Base-by-base conservation (phyloP, 2,329 filamentous ascomycete species). In the Fusarium udum region DNA sequence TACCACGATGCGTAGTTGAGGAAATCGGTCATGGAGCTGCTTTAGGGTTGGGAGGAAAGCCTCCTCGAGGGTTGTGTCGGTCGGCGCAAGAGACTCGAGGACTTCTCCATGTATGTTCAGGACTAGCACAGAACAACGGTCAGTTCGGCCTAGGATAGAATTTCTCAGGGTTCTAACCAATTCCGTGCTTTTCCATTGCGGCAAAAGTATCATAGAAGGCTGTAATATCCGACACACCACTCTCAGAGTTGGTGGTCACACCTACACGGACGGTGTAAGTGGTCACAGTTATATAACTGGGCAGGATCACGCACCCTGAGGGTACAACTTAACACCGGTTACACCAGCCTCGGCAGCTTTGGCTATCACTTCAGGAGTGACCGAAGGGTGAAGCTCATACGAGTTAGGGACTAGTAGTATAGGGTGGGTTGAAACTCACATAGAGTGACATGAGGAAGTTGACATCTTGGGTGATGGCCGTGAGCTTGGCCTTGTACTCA, bases 101-200 rank as follows among this genome's bases (percentile, higher is more conserved):
- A 92, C 90, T 83, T 98, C 95, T 74, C 95, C 95, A 81, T 98
- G 95, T n/a, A 98, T 86, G 83, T 98, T 98, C 46, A 97, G 87
- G n/a, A 97, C 88, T 75, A 40, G 2, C 28, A n/a, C 18, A n/a
- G 36, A 24, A 34, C 3, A 31, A 10, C n/a, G 13, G n/a, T 74
- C 34, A 73, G 65, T 52, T 39, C 51, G n/a, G 20, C 20, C 36
- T 48, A 15, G 16, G 13, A 31, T 18, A 28, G 3, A 22, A 5
- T 12, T 15, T 8, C 22, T 15, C 15, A 37, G 18, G 26, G 51
- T 61, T 78, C 80, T 61, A 40, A 70, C 72, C 65, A 24, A 97
- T 86, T 74, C 92, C 91, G 74, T 95, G 90, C 67, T 91, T 85
- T 80, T 97, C 92, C 95, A 98, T 98, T 73, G 93, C 93, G n/a